Conservation (phyloP, 129 eudicot species). For the Arctium lappa region DNA sequence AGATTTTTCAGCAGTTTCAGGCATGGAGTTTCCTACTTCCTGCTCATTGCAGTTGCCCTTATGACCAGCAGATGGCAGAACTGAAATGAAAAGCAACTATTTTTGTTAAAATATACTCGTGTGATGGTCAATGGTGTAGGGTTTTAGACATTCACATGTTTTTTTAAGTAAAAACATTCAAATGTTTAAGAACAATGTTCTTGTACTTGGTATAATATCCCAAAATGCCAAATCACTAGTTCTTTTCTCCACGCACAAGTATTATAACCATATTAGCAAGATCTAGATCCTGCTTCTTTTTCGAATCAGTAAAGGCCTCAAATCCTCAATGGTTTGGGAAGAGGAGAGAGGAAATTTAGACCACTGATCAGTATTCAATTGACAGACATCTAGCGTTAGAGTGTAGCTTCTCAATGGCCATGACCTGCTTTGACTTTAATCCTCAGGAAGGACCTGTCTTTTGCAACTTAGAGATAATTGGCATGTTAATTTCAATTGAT, state of each 20-base stretch:
- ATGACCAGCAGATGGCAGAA: conserved; percentile 31
- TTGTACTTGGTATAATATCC: neutral
- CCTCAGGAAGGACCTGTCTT: neutral
- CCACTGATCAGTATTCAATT: neutral
- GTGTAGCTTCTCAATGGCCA: neutral
- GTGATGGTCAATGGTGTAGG: neutral
- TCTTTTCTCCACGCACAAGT: neutral
- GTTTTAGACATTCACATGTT: neutral
- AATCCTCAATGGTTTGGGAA: neutral
- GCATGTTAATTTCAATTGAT: neutral
- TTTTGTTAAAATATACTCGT: neutral
- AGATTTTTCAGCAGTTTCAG: conserved; percentile 28
- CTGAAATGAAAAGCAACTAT: conserved; percentile 16
- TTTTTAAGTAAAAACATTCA: neutral
- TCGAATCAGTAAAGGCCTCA: neutral
- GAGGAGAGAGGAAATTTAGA: neutral
- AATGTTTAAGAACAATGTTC: neutral
- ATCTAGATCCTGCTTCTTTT: neutral
- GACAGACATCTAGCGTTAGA: no score
- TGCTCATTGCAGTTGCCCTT: conserved; percentile 19
- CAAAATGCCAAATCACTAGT: neutral
- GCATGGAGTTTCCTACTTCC: conserved; percentile 19
- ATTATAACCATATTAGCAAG: neutral
- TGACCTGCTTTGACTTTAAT: neutral
- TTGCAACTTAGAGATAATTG: neutral